Evolutionary conservation across 345 rosid species (phyloP), one percentile per base, ranked within the genome.

Genomic region (Toxicodendron radicans): DNA sequence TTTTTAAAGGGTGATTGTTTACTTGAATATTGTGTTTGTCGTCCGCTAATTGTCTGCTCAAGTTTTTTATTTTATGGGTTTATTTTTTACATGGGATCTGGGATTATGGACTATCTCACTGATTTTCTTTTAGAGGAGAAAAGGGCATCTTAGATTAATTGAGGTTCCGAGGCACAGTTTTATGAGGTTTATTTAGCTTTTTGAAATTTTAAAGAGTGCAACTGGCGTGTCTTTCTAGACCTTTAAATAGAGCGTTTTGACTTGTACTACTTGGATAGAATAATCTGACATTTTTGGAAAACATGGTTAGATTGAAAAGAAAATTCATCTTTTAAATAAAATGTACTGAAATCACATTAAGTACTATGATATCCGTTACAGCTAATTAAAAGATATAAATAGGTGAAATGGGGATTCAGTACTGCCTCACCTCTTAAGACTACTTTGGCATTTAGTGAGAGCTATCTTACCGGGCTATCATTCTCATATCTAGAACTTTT

Each of bases 81-180:
- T 20, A n/a, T 20, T 32, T 20, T 60, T 20, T 16, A 20, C 21
- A 14, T 49, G 58, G 60, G 60, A 63, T 73, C 75, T 73, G 58
- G 48, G 60, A 46, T 58, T 58, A 10, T 58, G 2, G 6, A 21
- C 23, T 17, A 41, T 70, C n/a, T 58, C 7, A 38, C 43, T 38
- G 43, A 6, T 38, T 38, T 38, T 38, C 0, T 38, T 7, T 38
- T 5, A 38, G 9, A 38, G 43, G 43, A 38, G 43, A 38, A 38
- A 27, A 27, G 1, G 30, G 30, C 30, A 27, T 27, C 30, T 27
- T 27, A 27, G 43, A 38, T 38, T 38, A 9, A 38, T 38, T 38
- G 43, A 38, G 43, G 43, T 38, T 5, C 43, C 7, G 43, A 38
- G 9, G 0, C 43, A 38, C 43, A 6, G 43, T 7, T 38, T 38